Evolutionary conservation across 2,329 filamentous ascomycete species (phyloP).

Genomic region (Sporothrix dimorphospora): DNA sequence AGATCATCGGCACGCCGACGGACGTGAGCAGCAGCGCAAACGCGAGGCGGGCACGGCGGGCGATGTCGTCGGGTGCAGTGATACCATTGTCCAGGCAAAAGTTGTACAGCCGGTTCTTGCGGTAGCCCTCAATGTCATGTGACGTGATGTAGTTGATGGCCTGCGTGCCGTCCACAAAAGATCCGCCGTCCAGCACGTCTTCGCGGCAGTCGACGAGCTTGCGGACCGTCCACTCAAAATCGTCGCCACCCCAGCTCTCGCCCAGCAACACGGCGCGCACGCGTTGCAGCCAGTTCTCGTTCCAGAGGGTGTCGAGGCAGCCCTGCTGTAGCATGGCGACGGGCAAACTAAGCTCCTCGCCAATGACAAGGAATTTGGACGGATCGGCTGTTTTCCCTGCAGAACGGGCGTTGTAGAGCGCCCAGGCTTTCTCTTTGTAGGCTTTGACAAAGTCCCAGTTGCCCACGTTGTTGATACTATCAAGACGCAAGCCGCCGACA

Average conservation of each 20-base stretch:
- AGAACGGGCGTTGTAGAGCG: constrained; percentile 32
- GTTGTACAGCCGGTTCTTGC: constrained; percentile 37
- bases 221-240: constrained; percentile 36
- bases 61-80: constrained; percentile 29
- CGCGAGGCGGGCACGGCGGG: constrained; percentile 34
- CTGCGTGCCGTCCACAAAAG: constrained; percentile 35
- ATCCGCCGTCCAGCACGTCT: constrained; percentile 27
- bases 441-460: constrained; percentile 37
- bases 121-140: constrained; percentile 38
- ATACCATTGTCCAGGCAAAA: constrained; percentile 34
- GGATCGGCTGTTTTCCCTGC: constrained; percentile 23
- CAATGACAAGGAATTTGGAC: constrained; percentile 36
- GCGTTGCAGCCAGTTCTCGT: constrained; percentile 36
- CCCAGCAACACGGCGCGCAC: constrained; percentile 35
- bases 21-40: constrained; percentile 37
- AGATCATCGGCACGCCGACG: constrained; percentile 38
- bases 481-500: constrained; percentile 35
- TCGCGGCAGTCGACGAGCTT: constrained; percentile 35
- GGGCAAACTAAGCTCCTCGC: constrained; percentile 37
- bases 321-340: constrained; percentile 33
- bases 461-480: constrained; percentile 38
- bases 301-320: constrained; percentile 36
- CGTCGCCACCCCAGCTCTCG: constrained; percentile 29
- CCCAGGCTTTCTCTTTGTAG: constrained; percentile 35
- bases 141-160: constrained; percentile 38